Base-by-base conservation (phyloP, 768 basidiomycete genomes). In the Cystofilobasidium bisporidii region DNA sequence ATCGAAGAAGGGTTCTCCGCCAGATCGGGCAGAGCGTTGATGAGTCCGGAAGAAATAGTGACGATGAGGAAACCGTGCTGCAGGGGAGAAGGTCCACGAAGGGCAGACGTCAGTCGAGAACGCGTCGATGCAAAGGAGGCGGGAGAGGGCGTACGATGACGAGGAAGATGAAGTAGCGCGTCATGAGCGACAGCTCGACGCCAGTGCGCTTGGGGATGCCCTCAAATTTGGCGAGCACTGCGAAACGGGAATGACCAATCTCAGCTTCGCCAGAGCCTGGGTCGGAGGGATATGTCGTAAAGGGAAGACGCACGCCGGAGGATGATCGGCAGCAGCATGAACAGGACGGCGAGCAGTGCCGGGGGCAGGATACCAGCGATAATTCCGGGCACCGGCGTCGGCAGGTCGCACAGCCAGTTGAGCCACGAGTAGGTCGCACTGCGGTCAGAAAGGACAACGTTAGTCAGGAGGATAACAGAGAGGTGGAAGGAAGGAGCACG, bases 31-130 rank as follows among this genome's bases (percentile, higher is more conserved):
- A 96, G 79, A 0, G 92, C 82, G 4, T 86, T 81, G 65, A 91
- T 80, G 71, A 99, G 82, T 63, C 94, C 94, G 2, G 89, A 87
- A 40, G 85, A 81, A 38, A 98, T 76, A 0, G 92, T 89, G 40
- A 96, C 85, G 72, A 96, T 84, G 53, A 98, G 79, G 84, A 98
- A 99, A 2, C 89, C 90, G 78, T 98, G 88, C 88, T 96, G 78
- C 26, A 43, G n/a, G 24, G 26, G 9, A 24, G 11, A 28, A 26
- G 43, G 17, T 3, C 9, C 18, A n/a, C 55, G 57, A 18, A 33
- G 22, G 38, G 6, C 0, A 50, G 36, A 26, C 70, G 43, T 22
- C 20, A 47, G 43, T 58, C n/a, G 33, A 48, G 28, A 1, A 18
- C 6, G n/a, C n/a, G n/a, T n/a, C n/a, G 5, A 48, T 22, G 47